Base-by-base conservation (phyloP, 495 filamentous ascomycete genomes). In the Penicillium arizonense region DNA sequence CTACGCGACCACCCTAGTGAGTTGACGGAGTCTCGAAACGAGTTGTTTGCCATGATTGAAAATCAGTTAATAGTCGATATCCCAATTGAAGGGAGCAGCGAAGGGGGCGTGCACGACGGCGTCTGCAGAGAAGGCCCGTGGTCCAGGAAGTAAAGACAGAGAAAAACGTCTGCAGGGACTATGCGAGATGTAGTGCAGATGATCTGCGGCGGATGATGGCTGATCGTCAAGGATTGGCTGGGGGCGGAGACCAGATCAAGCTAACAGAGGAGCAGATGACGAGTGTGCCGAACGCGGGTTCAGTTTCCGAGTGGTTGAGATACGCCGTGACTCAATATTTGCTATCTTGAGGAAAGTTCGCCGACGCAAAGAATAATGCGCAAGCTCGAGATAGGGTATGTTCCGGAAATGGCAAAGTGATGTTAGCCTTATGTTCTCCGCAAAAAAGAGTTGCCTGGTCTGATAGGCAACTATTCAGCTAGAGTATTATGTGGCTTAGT, bases 1-100 rank as follows among this genome's bases (percentile, higher is more conserved):
- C 94, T 84, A 46, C 94, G 87, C 61, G 90, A 87, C 94, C 94
- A 98, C 23, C 94, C 94, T 55, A 98, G 74, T 32, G 90, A 91
- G 76, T 91, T 96, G 81, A 97, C 90, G 20, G 88, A 93, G 67
- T 96, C 88, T 54, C 91, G 82, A 73, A 98, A 97, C 8, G 90
- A 89, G 51, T 83, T 77, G 53, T 92, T 91, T 34, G 94, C 89
- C 94, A 98, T 98, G 59, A 50, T 74, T 28, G 42, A 57, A 38
- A 49, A 41, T 47, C 34, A 26, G 34, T 6, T 41, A 36, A 36
- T 33, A 38, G 36, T 50, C 14, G 46, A 34, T 33, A 32, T 52
- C 36, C 47, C 57, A 52, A 65, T 56, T 56, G 48, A 52, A 50
- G 26, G 44, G 46, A 46, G 55, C 38, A 53, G 50, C 34, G 33